Percentiles rank a stretch among this genome's conserved stretches.
Conservation (phyloP, 23 red algal genomes). For the Chondrus crispus region DNA sequence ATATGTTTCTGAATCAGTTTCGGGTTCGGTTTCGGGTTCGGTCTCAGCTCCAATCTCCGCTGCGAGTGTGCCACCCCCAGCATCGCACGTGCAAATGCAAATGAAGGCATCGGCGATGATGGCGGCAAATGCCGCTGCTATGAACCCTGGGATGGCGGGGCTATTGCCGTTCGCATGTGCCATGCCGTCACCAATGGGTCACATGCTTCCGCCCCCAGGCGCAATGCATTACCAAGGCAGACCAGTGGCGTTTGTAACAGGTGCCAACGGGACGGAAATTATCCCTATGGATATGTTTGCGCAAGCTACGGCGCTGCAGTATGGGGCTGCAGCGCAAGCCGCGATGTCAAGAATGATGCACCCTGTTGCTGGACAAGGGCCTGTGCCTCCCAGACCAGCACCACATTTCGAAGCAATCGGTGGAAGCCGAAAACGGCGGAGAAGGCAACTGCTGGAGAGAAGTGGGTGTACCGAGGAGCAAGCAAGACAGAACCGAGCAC, state of each 20-base stretch:
- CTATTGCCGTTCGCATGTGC: constrained; percentile 44
- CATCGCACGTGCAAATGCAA: too few species aligned
- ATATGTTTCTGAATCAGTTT: neutral
- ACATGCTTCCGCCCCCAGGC: neutral
- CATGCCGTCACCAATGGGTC: neutral
- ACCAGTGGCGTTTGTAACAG: constrained; percentile 37
- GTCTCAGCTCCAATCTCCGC: neutral
- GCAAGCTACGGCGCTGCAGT: constrained; percentile 47
- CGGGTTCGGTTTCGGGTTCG: neutral
- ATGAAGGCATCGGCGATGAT: too few species aligned
- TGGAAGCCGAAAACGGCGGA: constrained; percentile 39
- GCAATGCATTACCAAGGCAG: constrained; percentile 22
- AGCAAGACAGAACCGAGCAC: constrained; percentile 47
- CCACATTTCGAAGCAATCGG: neutral
- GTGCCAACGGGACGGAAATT: neutral
- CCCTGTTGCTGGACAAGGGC: neutral
- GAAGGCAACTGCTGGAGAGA: constrained; percentile 52
- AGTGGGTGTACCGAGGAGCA: constrained; percentile 55
- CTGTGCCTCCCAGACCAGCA: neutral
- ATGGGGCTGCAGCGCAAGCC: constrained; percentile 20
- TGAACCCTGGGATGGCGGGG: constrained; percentile 25
- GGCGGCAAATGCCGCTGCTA: neutral
- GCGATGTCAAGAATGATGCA: neutral
- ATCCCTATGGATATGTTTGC: constrained; percentile 42
- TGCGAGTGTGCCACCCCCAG: too few species aligned